Percentiles rank a stretch among this genome's conserved stretches.
Evolutionary conservation across 306 rosid species (phyloP).

Genomic region (Ceratonia siliqua): DNA sequence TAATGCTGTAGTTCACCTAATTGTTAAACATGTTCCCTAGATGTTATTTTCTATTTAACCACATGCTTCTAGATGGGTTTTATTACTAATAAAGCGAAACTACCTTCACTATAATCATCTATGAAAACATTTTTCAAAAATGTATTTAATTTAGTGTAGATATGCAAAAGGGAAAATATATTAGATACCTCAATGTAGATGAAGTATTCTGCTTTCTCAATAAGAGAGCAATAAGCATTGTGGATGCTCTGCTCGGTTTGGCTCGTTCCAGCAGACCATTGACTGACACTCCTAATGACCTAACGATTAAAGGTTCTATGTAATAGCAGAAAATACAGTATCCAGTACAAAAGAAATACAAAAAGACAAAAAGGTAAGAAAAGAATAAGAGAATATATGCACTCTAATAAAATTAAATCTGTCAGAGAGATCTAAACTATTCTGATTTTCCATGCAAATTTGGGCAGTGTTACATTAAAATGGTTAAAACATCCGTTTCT

Average conservation of each 20-base stretch:
- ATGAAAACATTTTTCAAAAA: background rate
- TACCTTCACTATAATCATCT: background rate
- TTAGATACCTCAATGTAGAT: constrained; percentile 92
- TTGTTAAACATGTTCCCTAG: background rate
- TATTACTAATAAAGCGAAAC: constrained; percentile 6
- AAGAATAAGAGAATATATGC: constrained; percentile 21
- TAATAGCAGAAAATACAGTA: constrained; percentile 6
- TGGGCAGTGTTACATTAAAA: constrained; percentile 12
- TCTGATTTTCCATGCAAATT: background rate
- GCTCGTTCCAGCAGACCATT: constrained; percentile 99
- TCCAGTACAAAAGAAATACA: constrained; percentile 2
- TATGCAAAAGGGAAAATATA: constrained; percentile 15
- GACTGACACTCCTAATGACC: constrained; percentile 98
- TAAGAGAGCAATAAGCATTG: constrained; percentile 90
- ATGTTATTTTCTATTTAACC: constrained; percentile 19
- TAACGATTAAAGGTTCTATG: constrained; percentile 41
- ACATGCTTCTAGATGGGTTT: constrained; percentile 2
- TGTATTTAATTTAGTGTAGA: constrained; percentile 7
- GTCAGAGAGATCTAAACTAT: constrained; percentile 22
- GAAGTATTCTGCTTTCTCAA: constrained; percentile 90
- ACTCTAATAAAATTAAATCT: constrained; percentile 14
- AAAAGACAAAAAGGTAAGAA: constrained; percentile 22
- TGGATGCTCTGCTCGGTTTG: constrained; percentile 94
- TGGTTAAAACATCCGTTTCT: constrained; percentile 10
- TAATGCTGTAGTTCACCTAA: background rate